Conservation (phyloP, 352 stramenopile genomes). For the Pythium folliculosum region DNA sequence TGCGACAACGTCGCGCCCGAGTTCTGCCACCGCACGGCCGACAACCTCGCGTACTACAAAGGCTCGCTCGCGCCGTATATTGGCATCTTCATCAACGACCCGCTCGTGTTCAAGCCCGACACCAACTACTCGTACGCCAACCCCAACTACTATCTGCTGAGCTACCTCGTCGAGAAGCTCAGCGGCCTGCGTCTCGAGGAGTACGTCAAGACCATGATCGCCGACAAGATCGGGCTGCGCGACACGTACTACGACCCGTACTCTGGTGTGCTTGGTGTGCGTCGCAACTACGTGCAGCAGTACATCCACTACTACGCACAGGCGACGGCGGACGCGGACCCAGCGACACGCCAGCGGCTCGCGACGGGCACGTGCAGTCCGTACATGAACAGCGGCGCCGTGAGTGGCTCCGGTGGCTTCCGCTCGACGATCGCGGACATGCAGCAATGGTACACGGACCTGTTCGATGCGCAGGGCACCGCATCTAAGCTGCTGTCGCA, state of each 20-base stretch:
- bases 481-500: constrained; percentile 45
- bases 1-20: constrained; percentile 27
- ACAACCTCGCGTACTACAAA: constrained; percentile 32
- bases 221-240: constrained; percentile 36
- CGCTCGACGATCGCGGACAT: constrained; percentile 58
- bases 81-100: constrained; percentile 48
- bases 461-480: constrained; percentile 46
- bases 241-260: constrained; percentile 57
- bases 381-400: constrained; percentile 38
- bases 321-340: constrained; percentile 11
- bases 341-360: constrained; percentile 11
- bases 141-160: constrained; percentile 57
- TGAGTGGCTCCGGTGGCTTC: constrained; percentile 40
- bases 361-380: constrained; percentile 54
- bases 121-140: constrained; percentile 54
- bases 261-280: constrained; percentile 31
- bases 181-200: constrained; percentile 38
- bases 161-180: constrained; percentile 69
- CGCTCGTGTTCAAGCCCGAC: constrained; percentile 50
- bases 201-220: constrained; percentile 50
- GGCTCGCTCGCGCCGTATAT: constrained; percentile 40
- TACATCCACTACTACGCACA: constrained; percentile 55
- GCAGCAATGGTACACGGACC: constrained; percentile 60
- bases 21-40: constrained; percentile 14
- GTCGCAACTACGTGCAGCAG: constrained; percentile 42